A percentile compares a stretch with the other conserved stretches of the same genome.
phyloP scores from a whole-genome alignment of 805 yeast genomes.

The Saccharomyces paradoxus region DNA sequence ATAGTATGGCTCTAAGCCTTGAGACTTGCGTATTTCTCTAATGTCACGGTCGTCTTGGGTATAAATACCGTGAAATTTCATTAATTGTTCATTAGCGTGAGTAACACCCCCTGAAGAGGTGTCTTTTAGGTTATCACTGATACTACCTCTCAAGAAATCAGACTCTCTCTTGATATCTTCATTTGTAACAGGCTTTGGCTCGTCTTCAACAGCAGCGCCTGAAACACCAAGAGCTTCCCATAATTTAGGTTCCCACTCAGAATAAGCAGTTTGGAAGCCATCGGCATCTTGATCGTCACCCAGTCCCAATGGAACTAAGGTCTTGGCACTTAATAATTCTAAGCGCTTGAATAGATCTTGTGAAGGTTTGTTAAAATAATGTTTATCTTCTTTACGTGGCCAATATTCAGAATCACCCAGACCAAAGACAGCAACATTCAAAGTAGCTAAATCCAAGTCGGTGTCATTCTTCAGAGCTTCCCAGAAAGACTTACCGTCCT shows the following conservation, averaged over 20 bases:
- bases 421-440: conserved; percentile 73
- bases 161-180: conserved; percentile 91
- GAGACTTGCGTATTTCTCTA: conserved; percentile 84
- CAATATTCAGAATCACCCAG: conserved; percentile 91
- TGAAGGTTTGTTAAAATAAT: conserved; percentile 87
- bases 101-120: conserved; percentile 82
- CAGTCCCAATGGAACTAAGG: conserved; percentile 66
- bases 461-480: conserved; percentile 54
- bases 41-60: conserved; percentile 98
- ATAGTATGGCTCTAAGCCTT: conserved; percentile 91
- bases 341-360: conserved; percentile 62
- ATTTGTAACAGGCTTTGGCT: conserved; percentile 87
- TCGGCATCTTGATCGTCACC: conserved; percentile 98
- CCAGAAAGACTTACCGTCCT: conserved; percentile 73
- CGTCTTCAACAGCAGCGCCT: conserved; percentile 70
- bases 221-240: conserved; percentile 91
- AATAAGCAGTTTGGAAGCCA: conserved; percentile 87
- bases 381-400: conserved; percentile 95
- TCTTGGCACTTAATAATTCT: conserved; percentile 62
- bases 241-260: conserved; percentile 71
- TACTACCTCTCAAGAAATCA: conserved; percentile 84
- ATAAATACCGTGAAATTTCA: conserved; percentile 95
- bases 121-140: conserved; percentile 77
- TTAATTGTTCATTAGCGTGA: conserved; percentile 85
- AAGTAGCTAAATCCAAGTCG: conserved; percentile 57